Conservation (phyloP, 2,329 filamentous ascomycete species). For the Blastomyces percursus region DNA sequence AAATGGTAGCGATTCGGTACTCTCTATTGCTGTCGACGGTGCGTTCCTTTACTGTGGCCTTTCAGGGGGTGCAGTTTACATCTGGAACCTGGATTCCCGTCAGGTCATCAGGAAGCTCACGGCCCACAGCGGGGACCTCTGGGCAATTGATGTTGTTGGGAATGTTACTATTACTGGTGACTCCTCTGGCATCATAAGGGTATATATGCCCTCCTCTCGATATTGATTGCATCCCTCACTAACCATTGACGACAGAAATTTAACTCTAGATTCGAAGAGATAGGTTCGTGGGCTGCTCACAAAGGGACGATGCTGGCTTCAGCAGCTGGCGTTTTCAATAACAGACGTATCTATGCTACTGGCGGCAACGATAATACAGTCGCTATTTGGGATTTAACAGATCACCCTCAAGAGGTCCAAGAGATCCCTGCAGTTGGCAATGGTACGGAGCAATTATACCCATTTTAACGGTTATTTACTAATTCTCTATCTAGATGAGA, state of each 20-base stretch:
- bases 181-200: constrained; percentile 76
- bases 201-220: constrained; percentile 35
- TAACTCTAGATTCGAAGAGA: constrained; percentile 72
- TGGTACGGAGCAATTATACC: constrained; percentile 28
- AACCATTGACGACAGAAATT: constrained; percentile 43
- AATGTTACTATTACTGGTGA: constrained; percentile 79
- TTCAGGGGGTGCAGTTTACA: constrained; percentile 74
- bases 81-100: constrained; percentile 93
- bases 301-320: constrained; percentile 80
- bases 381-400: constrained; percentile 71
- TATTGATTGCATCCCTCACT: constrained; percentile 1
- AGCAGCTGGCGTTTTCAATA: constrained; percentile 57
- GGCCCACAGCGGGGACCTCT: constrained; percentile 68
- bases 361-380: constrained; percentile 87
- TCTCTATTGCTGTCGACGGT: constrained; percentile 77
- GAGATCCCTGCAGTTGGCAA: constrained; percentile 45
- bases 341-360: constrained; percentile 77
- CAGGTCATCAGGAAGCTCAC: constrained; percentile 83
- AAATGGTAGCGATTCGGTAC: constrained; percentile 51
- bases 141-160: constrained; percentile 75
- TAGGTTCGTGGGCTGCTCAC: constrained; percentile 71
- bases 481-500: constrained; percentile 37
- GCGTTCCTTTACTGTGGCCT: constrained; percentile 90
- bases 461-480: not conserved
- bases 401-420: constrained; percentile 40